Base-by-base conservation (phyloP, 208 protist genomes). In the Leishmania major region DNA sequence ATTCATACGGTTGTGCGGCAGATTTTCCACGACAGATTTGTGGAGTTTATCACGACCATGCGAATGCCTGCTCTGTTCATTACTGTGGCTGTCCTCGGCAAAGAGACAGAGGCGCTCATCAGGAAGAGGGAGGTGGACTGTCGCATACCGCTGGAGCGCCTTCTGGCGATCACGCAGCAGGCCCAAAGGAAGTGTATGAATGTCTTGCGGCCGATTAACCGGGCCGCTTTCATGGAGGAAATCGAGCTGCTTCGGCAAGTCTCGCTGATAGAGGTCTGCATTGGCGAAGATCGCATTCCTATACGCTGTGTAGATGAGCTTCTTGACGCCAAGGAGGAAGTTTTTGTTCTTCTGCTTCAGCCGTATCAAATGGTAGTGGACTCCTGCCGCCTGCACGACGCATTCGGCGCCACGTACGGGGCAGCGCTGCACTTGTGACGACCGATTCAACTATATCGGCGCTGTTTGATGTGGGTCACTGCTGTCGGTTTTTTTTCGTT, bases 1-100 rank as follows among this genome's bases (percentile, higher is more conserved):
- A 86, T 97, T 64, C 92, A 97, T 75, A 79, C 79, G 47, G 91
- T 97, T 37, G 91, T 96, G 40, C 91, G 92, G 10, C 90, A 96
- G 80, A 96, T 96, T 83, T 97, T 96, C 83, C 93, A 96, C 74
- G 94, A 97, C 84, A 80, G 94, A 35, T 97, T 97, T 87, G 85
- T 96, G 4, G 93, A 96, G 79, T 97, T 96, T 78, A 92, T 96
- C 80, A 93, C 93, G 73, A 91, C 89, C 15, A 84, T 97, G 79
- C 78, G 84, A 51, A 83, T 87, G 7, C 93, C 93, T 8, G 85
- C 92, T 70, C 74, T 96, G 5, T 97, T 96, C 83, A 89, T 96
- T 49, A 86, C 83, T 66, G 85, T 96, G 69, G 86, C 85, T 60
- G 84, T 96, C 19, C 72, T 97, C 43, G 93, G 91, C 25, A 88